phyloP scores from a whole-genome alignment of 73 alveolate species.

The Uronychia setigera region DNA sequence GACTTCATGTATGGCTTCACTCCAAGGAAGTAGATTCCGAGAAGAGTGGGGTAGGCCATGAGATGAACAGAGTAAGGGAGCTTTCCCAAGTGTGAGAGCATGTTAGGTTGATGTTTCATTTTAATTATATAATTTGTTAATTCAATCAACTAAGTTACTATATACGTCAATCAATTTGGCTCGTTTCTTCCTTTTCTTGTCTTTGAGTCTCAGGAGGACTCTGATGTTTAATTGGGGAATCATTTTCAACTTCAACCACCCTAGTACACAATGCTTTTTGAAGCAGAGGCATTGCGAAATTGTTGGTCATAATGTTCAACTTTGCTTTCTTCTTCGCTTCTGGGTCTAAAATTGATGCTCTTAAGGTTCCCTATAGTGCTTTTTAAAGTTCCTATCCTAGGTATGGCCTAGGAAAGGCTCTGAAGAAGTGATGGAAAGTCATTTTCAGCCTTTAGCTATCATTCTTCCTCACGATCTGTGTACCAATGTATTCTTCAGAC shows the following conservation, averaged over 20 bases:
- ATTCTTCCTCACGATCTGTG: neutral
- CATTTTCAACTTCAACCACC: no score
- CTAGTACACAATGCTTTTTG: neutral
- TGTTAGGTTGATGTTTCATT: constrained; percentile 38
- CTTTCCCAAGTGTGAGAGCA: constrained; percentile 44
- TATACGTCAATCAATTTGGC: no score
- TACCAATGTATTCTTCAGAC: neutral
- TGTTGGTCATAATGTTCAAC: neutral
- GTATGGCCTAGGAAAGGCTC: neutral
- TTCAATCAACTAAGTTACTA: no score
- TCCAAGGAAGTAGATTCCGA: constrained; percentile 25
- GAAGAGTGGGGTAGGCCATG: constrained; percentile 48
- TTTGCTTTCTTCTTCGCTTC: neutral
- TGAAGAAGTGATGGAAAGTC: neutral
- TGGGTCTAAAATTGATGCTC: neutral
- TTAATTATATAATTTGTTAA: constrained; percentile 18
- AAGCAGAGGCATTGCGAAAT: neutral
- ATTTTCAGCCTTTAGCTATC: neutral
- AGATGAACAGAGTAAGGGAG: constrained; percentile 48
- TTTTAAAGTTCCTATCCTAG: neutral
- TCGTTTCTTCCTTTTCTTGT: no score
- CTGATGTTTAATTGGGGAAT: no score
- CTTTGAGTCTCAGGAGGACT: no score
- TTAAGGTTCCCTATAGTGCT: neutral
- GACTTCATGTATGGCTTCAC: constrained; percentile 26